Evolutionary conservation across 2,329 filamentous ascomycete genomes (phyloP).

Genomic region (Aureobasidium sp.): DNA sequence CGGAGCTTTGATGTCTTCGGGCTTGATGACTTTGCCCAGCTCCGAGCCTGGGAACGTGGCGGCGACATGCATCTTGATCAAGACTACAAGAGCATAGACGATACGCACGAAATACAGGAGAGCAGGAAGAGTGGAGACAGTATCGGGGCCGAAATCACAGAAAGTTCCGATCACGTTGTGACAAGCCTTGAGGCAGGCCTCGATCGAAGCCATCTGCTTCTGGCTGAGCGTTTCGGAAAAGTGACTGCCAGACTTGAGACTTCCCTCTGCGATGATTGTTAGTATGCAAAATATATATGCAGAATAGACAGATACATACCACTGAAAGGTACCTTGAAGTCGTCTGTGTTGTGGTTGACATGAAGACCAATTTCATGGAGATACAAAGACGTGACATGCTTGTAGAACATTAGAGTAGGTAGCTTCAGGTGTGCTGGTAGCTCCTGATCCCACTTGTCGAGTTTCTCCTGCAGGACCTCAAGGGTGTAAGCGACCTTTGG

Average conservation of each 20-base stretch:
- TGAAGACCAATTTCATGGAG: slow-evolving; percentile 46
- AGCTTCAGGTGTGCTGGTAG: slow-evolving; percentile 33
- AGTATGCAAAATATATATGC: slow-evolving; percentile 23
- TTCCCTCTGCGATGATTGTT: slow-evolving; percentile 29
- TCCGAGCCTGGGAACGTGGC: slow-evolving; percentile 42
- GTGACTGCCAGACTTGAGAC: slow-evolving; percentile 33
- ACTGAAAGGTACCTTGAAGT: slow-evolving; percentile 36
- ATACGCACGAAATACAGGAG: slow-evolving; percentile 44
- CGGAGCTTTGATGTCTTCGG: slow-evolving; percentile 22
- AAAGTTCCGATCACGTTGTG: slow-evolving; percentile 44
- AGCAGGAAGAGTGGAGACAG: slow-evolving; percentile 38
- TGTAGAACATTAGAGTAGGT: slow-evolving; percentile 36
- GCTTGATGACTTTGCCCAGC: slow-evolving; percentile 34
- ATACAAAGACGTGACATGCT: slow-evolving; percentile 44
- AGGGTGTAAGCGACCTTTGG: slow-evolving; percentile 49
- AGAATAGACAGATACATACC: neutral
- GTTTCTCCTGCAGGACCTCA: slow-evolving; percentile 48
- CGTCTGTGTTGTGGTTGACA: slow-evolving; percentile 35
- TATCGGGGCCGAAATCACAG: slow-evolving; percentile 41
- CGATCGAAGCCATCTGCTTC: slow-evolving; percentile 41
- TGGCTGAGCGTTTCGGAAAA: slow-evolving; percentile 36
- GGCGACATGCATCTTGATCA: slow-evolving; percentile 55
- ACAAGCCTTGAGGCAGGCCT: slow-evolving; percentile 40
- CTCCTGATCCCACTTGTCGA: slow-evolving; percentile 42
- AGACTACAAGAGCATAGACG: slow-evolving; percentile 50